Conservation (phyloP, 768 basidiomycete genomes). For the Mycena floridula region DNA sequence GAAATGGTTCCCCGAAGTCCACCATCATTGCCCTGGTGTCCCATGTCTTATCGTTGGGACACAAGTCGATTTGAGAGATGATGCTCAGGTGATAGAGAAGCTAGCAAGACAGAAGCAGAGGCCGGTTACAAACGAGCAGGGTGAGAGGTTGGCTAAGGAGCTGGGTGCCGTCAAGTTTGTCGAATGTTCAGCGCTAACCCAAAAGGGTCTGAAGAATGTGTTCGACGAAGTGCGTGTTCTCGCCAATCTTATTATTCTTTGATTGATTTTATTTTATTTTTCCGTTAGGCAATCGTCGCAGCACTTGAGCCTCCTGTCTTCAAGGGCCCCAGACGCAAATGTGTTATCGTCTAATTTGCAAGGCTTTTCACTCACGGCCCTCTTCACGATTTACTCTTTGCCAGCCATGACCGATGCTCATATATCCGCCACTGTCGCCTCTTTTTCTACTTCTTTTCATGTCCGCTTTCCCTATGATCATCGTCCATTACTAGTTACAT, state of each 20-base stretch:
- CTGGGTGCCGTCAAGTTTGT: slow-evolving; percentile 98
- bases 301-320: slow-evolving; percentile 95
- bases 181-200: slow-evolving; percentile 97
- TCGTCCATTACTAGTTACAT: slow-evolving; percentile 6
- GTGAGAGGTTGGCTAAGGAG: slow-evolving; percentile 93
- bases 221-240: slow-evolving; percentile 89
- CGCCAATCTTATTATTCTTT: slow-evolving; percentile 4
- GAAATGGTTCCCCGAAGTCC: slow-evolving; percentile 99
- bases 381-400: slow-evolving; percentile 6
- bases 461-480: slow-evolving; percentile 15
- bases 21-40: slow-evolving; percentile 98
- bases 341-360: slow-evolving; percentile 74
- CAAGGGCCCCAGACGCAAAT: slow-evolving; percentile 70
- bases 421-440: slow-evolving; percentile 11
- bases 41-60: slow-evolving; percentile 99
- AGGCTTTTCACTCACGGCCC: background rate
- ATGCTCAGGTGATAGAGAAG: slow-evolving; percentile 90
- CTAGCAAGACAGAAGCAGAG: slow-evolving; percentile 93
- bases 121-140: slow-evolving; percentile 82
- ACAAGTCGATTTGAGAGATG: slow-evolving; percentile 95
- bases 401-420: slow-evolving; percentile 7
- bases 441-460: slow-evolving; percentile 19
- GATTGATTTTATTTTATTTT: slow-evolving; percentile 7
- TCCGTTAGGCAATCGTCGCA: slow-evolving; percentile 86
- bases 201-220: slow-evolving; percentile 99